Evolutionary conservation across 2,329 filamentous ascomycete species (phyloP).

Genomic region (Malbranchea zuffiana): DNA sequence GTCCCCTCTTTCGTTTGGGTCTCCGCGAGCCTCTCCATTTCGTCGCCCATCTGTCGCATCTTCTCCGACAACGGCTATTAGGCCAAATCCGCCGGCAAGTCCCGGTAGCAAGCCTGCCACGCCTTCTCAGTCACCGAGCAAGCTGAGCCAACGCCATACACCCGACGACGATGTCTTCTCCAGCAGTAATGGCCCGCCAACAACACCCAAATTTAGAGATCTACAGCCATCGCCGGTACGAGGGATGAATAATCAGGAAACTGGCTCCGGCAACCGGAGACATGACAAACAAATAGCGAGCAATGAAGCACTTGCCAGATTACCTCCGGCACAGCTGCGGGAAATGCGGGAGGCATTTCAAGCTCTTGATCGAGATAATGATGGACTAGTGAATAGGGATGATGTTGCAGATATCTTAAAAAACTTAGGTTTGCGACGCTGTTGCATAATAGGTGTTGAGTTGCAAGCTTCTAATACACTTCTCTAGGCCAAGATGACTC

Average conservation of each 20-base stretch:
- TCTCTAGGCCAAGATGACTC: conserved; percentile 59
- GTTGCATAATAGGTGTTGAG: not conserved
- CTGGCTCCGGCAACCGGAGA: conserved; percentile 22
- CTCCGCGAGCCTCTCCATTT: conserved; percentile 58
- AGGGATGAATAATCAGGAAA: conserved; percentile 21
- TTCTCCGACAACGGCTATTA: conserved; percentile 47
- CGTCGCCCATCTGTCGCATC: conserved; percentile 45
- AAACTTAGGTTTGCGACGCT: conserved; percentile 54
- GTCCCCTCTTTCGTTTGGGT: conserved; percentile 60
- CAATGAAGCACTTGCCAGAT: conserved; percentile 11
- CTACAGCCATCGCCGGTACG: conserved; percentile 32
- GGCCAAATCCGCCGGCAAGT: conserved; percentile 39
- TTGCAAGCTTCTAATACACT: not conserved
- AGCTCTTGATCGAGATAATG: conserved; percentile 80
- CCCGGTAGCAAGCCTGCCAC: conserved; percentile 33
- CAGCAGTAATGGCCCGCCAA: conserved; percentile 22
- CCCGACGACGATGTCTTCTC: conserved; percentile 30
- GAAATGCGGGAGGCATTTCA: conserved; percentile 88
- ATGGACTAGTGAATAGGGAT: conserved; percentile 68
- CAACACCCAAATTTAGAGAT: conserved; percentile 29
- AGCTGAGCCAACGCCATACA: conserved; percentile 38
- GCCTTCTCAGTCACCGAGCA: conserved; percentile 37
- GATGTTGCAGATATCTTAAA: conserved; percentile 80
- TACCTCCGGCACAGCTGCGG: conserved; percentile 73
- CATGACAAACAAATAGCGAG: conserved; percentile 18